Percentiles rank a stretch among this genome's conserved stretches.
phyloP scores from a whole-genome alignment of 768 basidiomycete genomes.

The Hericium erinaceus region DNA sequence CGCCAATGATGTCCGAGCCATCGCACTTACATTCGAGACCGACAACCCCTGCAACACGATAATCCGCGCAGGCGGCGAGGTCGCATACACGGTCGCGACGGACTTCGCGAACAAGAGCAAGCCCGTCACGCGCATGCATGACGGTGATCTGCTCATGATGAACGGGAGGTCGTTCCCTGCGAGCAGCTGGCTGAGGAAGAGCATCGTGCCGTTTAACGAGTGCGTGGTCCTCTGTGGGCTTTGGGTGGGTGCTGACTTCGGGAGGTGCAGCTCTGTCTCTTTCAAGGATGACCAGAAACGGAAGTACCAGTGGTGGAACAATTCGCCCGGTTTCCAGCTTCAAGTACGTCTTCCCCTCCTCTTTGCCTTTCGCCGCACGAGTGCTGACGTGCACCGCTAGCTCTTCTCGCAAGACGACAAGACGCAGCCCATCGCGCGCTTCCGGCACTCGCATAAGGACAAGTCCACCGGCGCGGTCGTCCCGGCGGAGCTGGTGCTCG shows the following conservation, averaged over 20 bases:
- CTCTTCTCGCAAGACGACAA: constrained; percentile 9
- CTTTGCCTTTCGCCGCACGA: neutral
- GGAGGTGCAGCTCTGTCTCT: constrained; percentile 4
- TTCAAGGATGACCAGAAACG: constrained; percentile 7
- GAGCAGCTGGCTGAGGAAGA: constrained; percentile 14
- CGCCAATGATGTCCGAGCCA: neutral
- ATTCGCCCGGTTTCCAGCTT: constrained; percentile 5
- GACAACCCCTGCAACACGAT: constrained; percentile 15
- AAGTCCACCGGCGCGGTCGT: constrained; percentile 1
- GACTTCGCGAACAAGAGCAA: constrained; percentile 4
- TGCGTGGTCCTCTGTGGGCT: neutral
- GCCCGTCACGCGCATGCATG: constrained; percentile 7
- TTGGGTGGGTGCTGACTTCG: neutral
- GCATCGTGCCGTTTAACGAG: constrained; percentile 10
- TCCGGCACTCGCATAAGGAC: constrained; percentile 7
- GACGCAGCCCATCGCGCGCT: constrained; percentile 12
- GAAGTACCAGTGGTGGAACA: constrained; percentile 11
- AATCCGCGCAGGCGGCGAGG: constrained; percentile 6
- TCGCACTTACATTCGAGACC: constrained; percentile 3
- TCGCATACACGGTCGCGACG: constrained; percentile 10
- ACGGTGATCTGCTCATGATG: constrained; percentile 12
- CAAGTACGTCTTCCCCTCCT: constrained; percentile 1
- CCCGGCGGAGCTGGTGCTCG: constrained; percentile 11
- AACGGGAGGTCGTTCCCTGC: constrained; percentile 2
- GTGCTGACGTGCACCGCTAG: neutral